A percentile compares a stretch with the other conserved stretches of the same genome.
Evolutionary conservation across 306 rosid species (phyloP).

Genomic region (Begonia peltatifolia): DNA sequence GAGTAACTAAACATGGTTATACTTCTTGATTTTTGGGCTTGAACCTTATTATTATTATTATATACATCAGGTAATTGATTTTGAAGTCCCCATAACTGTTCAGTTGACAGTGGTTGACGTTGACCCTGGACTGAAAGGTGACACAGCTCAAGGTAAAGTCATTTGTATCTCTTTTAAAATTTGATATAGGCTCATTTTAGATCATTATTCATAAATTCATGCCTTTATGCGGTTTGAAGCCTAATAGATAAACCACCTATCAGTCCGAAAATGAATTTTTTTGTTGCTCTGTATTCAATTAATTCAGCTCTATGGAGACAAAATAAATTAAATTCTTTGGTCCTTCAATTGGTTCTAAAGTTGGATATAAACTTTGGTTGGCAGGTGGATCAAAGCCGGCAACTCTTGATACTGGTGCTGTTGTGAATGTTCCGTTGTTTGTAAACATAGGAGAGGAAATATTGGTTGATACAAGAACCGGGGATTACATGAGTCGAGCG

Average conservation of each 20-base stretch:
- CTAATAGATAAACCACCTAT: too few relatives aligned
- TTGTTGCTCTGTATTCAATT: too few relatives aligned
- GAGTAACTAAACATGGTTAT: too few relatives aligned
- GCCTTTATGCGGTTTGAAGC: too few relatives aligned
- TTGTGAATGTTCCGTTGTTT: conserved; percentile 77
- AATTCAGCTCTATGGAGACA: too few relatives aligned
- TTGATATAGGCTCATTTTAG: too few relatives aligned
- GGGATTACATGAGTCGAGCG: conserved; percentile 84
- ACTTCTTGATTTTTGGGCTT: too few relatives aligned
- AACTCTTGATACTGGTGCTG: conserved; percentile 78
- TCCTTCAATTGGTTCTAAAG: too few relatives aligned
- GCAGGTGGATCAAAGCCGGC: conserved; percentile 95
- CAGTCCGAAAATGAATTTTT: too few relatives aligned
- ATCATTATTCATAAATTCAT: too few relatives aligned
- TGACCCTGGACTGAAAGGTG: conserved; percentile 82
- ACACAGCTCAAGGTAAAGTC: conserved; percentile 68
- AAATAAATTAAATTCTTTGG: too few relatives aligned
- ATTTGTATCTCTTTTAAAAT: neutral
- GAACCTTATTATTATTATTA: too few relatives aligned
- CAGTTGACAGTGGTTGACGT: conserved; percentile 51
- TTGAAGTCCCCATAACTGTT: conserved; percentile 58
- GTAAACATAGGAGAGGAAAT: conserved; percentile 64
- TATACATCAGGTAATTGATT: conserved; percentile 57
- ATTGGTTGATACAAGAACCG: conserved; percentile 77
- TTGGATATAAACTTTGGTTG: conserved; percentile 10